These are phyloP conservation scores for Ogataea ramenticola DNA, from an alignment of 805 yeast genomes.

Conservation along the genomic window DNA sequence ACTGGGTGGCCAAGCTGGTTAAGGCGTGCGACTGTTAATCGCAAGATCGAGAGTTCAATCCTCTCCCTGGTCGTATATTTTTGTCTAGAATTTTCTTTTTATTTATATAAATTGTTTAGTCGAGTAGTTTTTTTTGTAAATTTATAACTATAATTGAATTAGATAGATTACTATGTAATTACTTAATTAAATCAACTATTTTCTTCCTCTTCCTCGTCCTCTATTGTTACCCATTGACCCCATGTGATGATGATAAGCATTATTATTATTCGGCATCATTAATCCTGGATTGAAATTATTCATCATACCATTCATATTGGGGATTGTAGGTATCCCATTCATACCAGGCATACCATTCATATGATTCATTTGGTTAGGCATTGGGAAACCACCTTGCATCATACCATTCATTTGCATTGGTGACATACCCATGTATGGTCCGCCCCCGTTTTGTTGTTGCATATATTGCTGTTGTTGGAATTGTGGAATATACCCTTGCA, in stretches of 20 bases:
- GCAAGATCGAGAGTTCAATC: conserved; percentile 48
- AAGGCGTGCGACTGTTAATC: conserved; percentile 50
- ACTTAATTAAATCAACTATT: no score
- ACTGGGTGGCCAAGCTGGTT: conserved; percentile 43
- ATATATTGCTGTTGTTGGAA: conserved; percentile 10
- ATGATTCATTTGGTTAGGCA: background rate
- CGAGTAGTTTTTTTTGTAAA: no score
- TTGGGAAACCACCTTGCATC: background rate
- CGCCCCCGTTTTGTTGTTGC: background rate
- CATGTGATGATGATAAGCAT: background rate
- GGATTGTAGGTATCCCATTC: no score
- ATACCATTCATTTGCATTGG: background rate
- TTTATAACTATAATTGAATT: no score
- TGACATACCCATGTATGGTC: background rate
- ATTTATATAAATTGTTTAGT: no score
- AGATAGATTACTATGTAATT: background rate
- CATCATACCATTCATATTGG: background rate
- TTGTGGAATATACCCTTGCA: conserved; percentile 7
- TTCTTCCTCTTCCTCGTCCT: background rate
- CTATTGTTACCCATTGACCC: background rate
- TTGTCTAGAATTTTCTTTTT: no score
- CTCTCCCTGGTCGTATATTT: conserved; percentile 14
- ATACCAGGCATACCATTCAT: background rate
- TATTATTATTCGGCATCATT: background rate
- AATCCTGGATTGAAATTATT: background rate